These are phyloP conservation scores for Phytophthora boehmeriae DNA, from an alignment of 352 stramenopile species.

Conservation along the genomic window DNA sequence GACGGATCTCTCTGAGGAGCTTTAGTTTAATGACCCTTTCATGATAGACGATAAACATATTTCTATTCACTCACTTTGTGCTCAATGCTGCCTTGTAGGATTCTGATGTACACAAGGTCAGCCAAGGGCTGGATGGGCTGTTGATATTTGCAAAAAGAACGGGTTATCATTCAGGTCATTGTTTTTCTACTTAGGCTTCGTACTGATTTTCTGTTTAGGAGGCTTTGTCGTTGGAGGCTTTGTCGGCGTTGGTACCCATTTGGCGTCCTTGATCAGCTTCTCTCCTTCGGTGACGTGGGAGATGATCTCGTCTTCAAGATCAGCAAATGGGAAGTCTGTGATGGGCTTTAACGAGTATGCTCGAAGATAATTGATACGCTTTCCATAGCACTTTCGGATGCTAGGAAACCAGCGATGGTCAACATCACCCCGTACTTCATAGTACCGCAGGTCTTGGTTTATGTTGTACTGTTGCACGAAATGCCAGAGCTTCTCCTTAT, in stretches of 20 bases:
- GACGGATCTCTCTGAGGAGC: slow-evolving; percentile 56
- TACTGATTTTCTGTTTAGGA: slow-evolving; percentile 8
- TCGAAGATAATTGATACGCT: slow-evolving; percentile 52
- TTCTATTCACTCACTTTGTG: not conserved
- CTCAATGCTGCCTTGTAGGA: not conserved
- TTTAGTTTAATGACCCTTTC: slow-evolving; percentile 28
- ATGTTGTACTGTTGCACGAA: slow-evolving; percentile 61
- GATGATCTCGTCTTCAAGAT: slow-evolving; percentile 55
- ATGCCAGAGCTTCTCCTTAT: slow-evolving; percentile 46
- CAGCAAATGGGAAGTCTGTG: slow-evolving; percentile 61
- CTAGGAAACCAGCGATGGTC: slow-evolving; percentile 61
- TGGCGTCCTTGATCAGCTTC: slow-evolving; percentile 30
- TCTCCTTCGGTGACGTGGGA: slow-evolving; percentile 44
- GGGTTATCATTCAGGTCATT: slow-evolving; percentile 21
- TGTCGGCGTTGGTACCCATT: slow-evolving; percentile 12
- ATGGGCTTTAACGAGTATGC: slow-evolving; percentile 60
- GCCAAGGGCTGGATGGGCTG: not conserved
- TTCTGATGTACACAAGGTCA: not conserved
- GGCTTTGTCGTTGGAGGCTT: slow-evolving; percentile 15
- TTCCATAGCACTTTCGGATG: slow-evolving; percentile 65
- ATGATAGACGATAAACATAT: slow-evolving; percentile 23
- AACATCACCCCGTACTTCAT: slow-evolving; percentile 59
- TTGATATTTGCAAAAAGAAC: slow-evolving; percentile 3
- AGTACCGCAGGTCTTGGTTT: slow-evolving; percentile 42
- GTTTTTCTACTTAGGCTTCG: slow-evolving; percentile 7